These are phyloP conservation scores for Davidsoniella australis DNA, from an alignment of 2,329 filamentous ascomycete species.

Conservation along the genomic window DNA sequence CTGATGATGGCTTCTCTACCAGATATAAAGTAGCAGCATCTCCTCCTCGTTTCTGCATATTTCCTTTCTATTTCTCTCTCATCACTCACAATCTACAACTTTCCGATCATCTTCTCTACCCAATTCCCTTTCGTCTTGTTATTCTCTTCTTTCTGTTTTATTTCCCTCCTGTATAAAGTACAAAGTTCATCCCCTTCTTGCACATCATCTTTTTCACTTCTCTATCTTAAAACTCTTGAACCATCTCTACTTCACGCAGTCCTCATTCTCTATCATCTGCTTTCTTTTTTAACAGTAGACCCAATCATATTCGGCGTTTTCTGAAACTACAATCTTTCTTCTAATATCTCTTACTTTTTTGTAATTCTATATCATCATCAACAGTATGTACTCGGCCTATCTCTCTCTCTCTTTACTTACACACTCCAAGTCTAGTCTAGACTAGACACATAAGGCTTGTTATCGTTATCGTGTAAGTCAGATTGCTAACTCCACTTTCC, in stretches of 20 bases:
- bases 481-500: conserved; percentile 12
- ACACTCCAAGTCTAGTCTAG: neutral
- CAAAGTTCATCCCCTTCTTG: neutral
- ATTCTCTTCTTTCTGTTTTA: neutral
- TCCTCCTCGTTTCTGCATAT: neutral
- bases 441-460: neutral
- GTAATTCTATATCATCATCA: neutral
- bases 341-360: neutral
- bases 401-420: neutral
- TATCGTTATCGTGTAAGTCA: conserved; percentile 13
- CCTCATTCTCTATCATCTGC: neutral
- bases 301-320: neutral
- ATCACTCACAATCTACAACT: neutral
- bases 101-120: neutral
- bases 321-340: neutral
- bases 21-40: conserved; percentile 4
- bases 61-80: neutral
- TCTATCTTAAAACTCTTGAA: neutral
- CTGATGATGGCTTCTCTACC: neutral
- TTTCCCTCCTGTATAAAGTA: neutral
- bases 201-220: neutral
- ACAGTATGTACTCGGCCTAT: neutral
- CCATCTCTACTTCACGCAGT: neutral
- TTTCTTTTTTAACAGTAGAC: neutral
- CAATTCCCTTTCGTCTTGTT: neutral